phyloP scores from a whole-genome alignment of 495 filamentous ascomycete genomes.

The Lepraria neglecta region DNA sequence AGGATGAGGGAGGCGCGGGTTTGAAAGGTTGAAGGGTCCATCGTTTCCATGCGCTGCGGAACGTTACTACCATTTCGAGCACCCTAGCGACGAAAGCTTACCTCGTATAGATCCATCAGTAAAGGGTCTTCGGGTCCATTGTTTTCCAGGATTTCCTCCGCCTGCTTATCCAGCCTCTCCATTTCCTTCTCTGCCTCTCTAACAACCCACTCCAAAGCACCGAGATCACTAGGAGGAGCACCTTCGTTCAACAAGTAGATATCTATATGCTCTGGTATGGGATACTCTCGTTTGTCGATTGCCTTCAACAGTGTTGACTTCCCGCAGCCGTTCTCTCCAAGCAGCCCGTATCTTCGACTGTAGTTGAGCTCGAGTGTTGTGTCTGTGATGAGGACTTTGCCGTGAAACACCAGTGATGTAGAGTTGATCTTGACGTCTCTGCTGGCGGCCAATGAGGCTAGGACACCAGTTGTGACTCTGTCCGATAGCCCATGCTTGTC shows the following conservation, averaged over 20 bases:
- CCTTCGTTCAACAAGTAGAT: slow-evolving; percentile 98
- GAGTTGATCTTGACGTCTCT: slow-evolving; percentile 96
- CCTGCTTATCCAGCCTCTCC: slow-evolving; percentile 75
- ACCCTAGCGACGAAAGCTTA: slow-evolving; percentile 41
- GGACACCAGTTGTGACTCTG: slow-evolving; percentile 95
- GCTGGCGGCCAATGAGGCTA: slow-evolving; percentile 73
- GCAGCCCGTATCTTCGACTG: slow-evolving; percentile 84
- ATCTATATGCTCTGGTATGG: slow-evolving; percentile 93
- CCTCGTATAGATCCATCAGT: slow-evolving; percentile 94
- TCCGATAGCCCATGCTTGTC: slow-evolving; percentile 95
- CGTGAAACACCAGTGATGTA: slow-evolving; percentile 90
- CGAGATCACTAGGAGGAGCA: slow-evolving; percentile 79
- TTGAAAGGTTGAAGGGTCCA: slow-evolving; percentile 99
- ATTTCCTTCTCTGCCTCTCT: slow-evolving; percentile 92
- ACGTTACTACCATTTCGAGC: slow-evolving; percentile 31
- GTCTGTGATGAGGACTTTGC: slow-evolving; percentile 90
- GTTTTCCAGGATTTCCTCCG: slow-evolving; percentile 84
- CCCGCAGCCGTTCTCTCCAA: slow-evolving; percentile 98
- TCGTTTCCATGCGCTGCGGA: slow-evolving; percentile 85
- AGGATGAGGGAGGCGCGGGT: slow-evolving; percentile 94
- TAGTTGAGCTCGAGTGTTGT: slow-evolving; percentile 89
- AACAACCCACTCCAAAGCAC: slow-evolving; percentile 95
- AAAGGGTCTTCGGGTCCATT: slow-evolving; percentile 86
- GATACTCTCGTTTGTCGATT: slow-evolving; percentile 87
- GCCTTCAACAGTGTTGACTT: slow-evolving; percentile 96